Base-by-base conservation (phyloP, 2,329 filamentous ascomycete genomes). In the Rhinocladiella similis region DNA sequence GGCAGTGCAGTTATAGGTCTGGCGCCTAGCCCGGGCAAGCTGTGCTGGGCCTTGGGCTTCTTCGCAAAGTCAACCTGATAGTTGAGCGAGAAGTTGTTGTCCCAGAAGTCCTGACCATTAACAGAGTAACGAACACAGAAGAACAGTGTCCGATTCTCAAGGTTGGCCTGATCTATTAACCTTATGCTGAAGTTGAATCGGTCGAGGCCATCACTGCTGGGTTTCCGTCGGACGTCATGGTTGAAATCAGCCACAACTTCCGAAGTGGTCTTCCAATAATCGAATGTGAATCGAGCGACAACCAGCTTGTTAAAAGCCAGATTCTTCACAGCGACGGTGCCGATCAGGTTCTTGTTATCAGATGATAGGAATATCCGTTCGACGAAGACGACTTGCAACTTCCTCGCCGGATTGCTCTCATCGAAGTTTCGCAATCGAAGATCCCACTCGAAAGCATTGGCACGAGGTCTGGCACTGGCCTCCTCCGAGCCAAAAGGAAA, bases 261-360 rank as follows among this genome's bases (percentile, higher is more conserved):
- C 0, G 94, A 99, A 0, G 92, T 95, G 0, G 94, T 99, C 80
- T 96, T 96, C 94, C 94, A 99, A 75, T 96, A 94, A 72, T 99
- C 94, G 46, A 97, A 82, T 0, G 94, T 99, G 73, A 99, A 99
- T 49, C 94, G 86, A 71, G 91, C 93, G n/a, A 88, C 85, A 52
- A 99, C 90, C 5, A 80, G 73, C 75, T 99, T 99, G 52, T 92
- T 83, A 75, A 96, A 99, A 0, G 91, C 85, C 42, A 97, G 74
- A 73, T 99, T 99, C 69, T 88, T 86, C 19, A 96, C 92, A 6
- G 86, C 89, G 50, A 96, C 83, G 16, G 86, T 89, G 12, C 94
- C 94, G 49, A 96, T 81, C 63, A 99, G 76, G 1, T 83, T 89
- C 75, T 93, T 93, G 68, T 95, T 91, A 71, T 97, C 93, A 1